A percentile compares a stretch with the other conserved stretches of the same genome.
phyloP scores from a whole-genome alignment of 2,329 filamentous ascomycete genomes.

The Triangularia verruculosa region DNA sequence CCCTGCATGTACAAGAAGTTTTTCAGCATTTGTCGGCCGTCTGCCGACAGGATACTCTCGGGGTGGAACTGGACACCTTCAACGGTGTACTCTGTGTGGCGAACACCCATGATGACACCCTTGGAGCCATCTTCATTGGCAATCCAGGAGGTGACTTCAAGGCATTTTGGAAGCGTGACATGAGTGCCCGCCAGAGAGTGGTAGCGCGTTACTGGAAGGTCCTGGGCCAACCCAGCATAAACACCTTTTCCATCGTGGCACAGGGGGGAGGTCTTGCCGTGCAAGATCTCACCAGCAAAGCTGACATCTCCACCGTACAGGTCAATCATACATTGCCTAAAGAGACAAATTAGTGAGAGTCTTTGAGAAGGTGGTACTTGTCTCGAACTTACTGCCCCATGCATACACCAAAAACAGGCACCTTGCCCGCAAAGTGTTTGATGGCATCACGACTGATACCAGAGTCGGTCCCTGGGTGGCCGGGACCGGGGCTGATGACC shows the following conservation, averaged over 20 bases:
- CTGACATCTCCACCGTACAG: slow-evolving; percentile 88
- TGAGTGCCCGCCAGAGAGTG: slow-evolving; percentile 94
- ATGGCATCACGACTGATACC: slow-evolving; percentile 93
- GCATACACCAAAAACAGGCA: slow-evolving; percentile 94
- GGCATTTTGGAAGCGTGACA: slow-evolving; percentile 75
- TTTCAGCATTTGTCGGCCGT: slow-evolving; percentile 83
- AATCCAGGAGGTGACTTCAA: slow-evolving; percentile 92
- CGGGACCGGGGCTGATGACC: slow-evolving; percentile 91
- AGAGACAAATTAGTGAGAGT: neutral
- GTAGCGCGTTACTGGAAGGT: slow-evolving; percentile 86
- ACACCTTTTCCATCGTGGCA: slow-evolving; percentile 90
- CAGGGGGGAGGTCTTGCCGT: slow-evolving; percentile 92
- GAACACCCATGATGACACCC: slow-evolving; percentile 92
- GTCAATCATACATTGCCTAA: slow-evolving; percentile 89
- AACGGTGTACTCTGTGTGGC: slow-evolving; percentile 86
- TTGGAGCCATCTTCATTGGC: slow-evolving; percentile 71
- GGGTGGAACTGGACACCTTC: slow-evolving; percentile 98
- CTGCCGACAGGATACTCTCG: slow-evolving; percentile 90
- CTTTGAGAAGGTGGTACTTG: neutral
- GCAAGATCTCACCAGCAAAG: slow-evolving; percentile 92
- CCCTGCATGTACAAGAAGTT: slow-evolving; percentile 88
- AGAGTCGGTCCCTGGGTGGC: slow-evolving; percentile 86
- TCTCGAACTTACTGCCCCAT: slow-evolving; percentile 82
- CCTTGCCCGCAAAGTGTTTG: slow-evolving; percentile 85
- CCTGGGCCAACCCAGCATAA: slow-evolving; percentile 75